Percentiles rank a stretch among this genome's conserved stretches.
These are phyloP conservation scores for Phanerochaete carnosa DNA, from an alignment of 768 basidiomycete species.

Conservation along the genomic window DNA sequence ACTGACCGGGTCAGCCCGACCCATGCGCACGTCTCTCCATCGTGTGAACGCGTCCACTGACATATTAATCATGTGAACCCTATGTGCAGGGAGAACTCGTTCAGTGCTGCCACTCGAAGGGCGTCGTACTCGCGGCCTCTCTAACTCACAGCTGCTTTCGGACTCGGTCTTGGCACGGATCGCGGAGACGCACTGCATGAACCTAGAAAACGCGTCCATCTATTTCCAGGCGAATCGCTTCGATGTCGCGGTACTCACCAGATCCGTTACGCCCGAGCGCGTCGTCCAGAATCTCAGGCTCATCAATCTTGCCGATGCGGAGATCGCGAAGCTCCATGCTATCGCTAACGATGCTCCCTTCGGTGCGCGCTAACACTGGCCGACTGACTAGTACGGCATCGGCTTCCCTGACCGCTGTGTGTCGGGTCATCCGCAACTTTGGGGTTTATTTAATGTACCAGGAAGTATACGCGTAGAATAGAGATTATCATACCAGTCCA, in stretches of 20 bases:
- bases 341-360: slow-evolving; percentile 63
- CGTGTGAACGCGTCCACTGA: background rate
- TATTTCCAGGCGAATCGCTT: slow-evolving; percentile 71
- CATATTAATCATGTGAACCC: slow-evolving; percentile 35
- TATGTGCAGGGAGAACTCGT: slow-evolving; percentile 67
- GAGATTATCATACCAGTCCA: too few species aligned
- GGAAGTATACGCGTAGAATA: too few species aligned
- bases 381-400: slow-evolving; percentile 60
- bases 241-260: slow-evolving; percentile 62
- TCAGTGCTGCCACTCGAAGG: slow-evolving; percentile 55
- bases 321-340: slow-evolving; percentile 51
- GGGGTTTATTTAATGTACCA: too few species aligned
- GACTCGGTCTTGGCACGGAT: slow-evolving; percentile 60
- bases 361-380: slow-evolving; percentile 61
- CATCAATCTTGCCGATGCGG: slow-evolving; percentile 58
- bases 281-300: slow-evolving; percentile 61
- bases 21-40: slow-evolving; percentile 42
- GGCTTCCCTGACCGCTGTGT: slow-evolving; percentile 54
- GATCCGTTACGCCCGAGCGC: slow-evolving; percentile 70
- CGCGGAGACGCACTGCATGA: slow-evolving; percentile 56
- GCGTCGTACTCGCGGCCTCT: slow-evolving; percentile 72
- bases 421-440: slow-evolving; percentile 8
- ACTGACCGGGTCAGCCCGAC: slow-evolving; percentile 78
- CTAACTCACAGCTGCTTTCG: slow-evolving; percentile 60
- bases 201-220: slow-evolving; percentile 64